Evolutionary conservation across 495 filamentous ascomycete species (phyloP).

Genomic region (Tuber indicum): DNA sequence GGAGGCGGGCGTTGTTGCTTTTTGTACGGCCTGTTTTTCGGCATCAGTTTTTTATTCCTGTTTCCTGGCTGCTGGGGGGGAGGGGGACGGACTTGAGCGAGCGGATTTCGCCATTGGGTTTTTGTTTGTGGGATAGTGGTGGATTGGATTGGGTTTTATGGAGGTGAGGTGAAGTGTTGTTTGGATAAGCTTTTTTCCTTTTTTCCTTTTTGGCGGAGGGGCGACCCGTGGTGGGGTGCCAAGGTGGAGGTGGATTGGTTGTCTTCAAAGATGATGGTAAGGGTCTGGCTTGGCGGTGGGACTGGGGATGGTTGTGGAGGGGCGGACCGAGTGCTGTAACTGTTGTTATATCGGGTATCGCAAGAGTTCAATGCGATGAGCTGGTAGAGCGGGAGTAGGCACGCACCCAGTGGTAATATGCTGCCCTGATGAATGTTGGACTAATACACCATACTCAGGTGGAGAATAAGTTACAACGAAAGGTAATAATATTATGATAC

Average conservation of each 20-base stretch:
- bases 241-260: neutral
- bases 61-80: neutral
- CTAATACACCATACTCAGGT: too few species aligned
- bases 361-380: too few species aligned
- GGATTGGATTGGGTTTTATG: neutral
- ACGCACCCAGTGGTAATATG: too few species aligned
- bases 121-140: neutral
- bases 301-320: too few species aligned
- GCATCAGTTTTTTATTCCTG: neutral
- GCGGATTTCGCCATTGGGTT: neutral
- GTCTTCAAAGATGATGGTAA: neutral
- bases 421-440: too few species aligned
- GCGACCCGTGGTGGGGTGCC: neutral
- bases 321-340: neutral
- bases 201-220: neutral
- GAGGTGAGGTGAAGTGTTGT: neutral
- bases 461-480: too few species aligned
- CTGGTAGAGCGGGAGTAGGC: too few species aligned
- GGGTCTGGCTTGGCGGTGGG: neutral
- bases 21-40: neutral
- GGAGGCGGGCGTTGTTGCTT: conserved; percentile 4
- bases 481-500: too few species aligned
- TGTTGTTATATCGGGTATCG: neutral
- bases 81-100: neutral
- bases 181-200: neutral